Conservation (phyloP, 192 early-diverging fungal genomes). For the Umbelopsis sp. region DNA sequence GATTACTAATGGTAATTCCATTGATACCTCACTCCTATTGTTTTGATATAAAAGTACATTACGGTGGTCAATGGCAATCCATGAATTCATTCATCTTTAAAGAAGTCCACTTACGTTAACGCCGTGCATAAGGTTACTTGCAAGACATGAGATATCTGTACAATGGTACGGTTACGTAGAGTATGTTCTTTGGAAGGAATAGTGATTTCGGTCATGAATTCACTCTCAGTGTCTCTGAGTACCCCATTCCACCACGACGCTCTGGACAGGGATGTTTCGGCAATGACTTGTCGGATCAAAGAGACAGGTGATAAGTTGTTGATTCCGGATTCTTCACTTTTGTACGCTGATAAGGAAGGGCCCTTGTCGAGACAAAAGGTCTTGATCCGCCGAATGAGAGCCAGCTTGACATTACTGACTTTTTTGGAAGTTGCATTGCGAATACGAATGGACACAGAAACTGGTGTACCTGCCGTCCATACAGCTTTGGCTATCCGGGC, state of each 20-base stretch:
- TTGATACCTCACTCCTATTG: neutral
- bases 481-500: constrained; percentile 2
- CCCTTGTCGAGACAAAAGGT: neutral
- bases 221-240: neutral
- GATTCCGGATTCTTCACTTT: neutral
- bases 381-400: constrained; percentile 3
- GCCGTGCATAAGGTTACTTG: neutral
- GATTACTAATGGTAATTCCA: neutral
- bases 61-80: no score
- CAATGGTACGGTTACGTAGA: neutral
- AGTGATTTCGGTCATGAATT: constrained; percentile 4
- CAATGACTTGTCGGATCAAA: neutral
- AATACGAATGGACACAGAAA: neutral
- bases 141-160: neutral
- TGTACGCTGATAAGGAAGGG: neutral
- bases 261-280: neutral
- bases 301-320: constrained; percentile 8
- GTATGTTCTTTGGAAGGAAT: constrained; percentile 1
- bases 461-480: neutral
- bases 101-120: neutral
- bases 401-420: neutral
- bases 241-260: constrained; percentile 3
- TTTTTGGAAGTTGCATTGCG: constrained; percentile 15
- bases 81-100: neutral
- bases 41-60: no score